Evolutionary conservation across 805 yeast species (phyloP), one percentile per base, ranked within the genome.

Genomic region (Debaryomyces hansenii): DNA sequence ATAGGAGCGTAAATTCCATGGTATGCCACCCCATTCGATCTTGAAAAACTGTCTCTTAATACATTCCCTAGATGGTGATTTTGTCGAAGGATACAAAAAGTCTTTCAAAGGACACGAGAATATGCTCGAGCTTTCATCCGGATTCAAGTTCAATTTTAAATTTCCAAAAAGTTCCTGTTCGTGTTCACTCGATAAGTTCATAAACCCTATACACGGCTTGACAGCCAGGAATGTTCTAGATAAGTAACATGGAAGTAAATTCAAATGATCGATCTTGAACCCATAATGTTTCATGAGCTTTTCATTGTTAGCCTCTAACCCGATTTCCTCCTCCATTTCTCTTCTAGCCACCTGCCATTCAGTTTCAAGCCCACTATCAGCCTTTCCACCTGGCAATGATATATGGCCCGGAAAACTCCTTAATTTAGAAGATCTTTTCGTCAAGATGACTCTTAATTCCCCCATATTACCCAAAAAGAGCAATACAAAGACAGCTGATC

Each of bases 381-480:
- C 90, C 59, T 85, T 88, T 7, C 97, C 98, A 2, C 98, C 98
- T 4, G 98, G 98, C 7, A 91, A 72, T 1, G 97, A 89, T 5
- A 87, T 87, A 62, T 91, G 96, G 4, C 97, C 97, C 0, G 94
- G 86, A 67, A 90, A 91, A 44, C 80, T 80, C 41, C 82, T 72
- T 55, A 92, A 71, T 32, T 76, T 72, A 40, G 85, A 73, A 2
- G 95, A 83, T 50, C 98, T 67, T 55, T 86, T 83, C 1, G 97
- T 91, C 42, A 91, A 66, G 3, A 91, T 72, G 28, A 89, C 95
- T 37, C 92, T 66, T 15, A 90, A 65, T 53, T 90, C 95, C 2
- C 92, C 92, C 37, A 71, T 64, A n/a, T 69, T 69, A 4, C 95
- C 95, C 7, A 83, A 60, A 54, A 87, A 90, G 20, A 91, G 75